Conservation (phyloP, 2,329 filamentous ascomycete genomes). For the Ophiostoma australiae region DNA sequence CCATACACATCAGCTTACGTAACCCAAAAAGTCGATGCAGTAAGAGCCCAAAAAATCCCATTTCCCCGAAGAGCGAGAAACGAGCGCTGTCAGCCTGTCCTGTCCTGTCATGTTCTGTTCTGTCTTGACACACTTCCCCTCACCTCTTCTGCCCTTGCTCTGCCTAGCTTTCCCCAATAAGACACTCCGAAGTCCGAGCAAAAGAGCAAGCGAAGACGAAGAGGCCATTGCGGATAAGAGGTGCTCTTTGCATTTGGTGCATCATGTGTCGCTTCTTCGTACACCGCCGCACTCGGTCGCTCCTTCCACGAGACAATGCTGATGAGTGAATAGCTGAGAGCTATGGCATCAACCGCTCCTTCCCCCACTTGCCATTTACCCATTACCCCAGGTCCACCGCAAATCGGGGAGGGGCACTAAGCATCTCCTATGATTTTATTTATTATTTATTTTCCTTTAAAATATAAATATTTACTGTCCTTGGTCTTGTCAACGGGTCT, state of each 20-base stretch:
- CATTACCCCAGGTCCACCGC: slow-evolving; percentile 12
- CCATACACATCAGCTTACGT: background rate
- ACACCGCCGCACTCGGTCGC: background rate
- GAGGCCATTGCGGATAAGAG: background rate
- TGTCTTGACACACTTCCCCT: background rate
- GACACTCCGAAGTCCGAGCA: background rate
- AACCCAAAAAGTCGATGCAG: background rate
- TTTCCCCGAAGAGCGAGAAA: slow-evolving; percentile 10
- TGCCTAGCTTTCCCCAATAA: background rate
- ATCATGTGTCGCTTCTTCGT: background rate
- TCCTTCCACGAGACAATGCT: background rate
- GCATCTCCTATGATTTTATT: background rate
- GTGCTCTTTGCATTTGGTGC: background rate
- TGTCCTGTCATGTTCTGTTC: background rate
- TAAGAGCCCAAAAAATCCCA: background rate
- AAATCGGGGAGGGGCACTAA: slow-evolving; percentile 4
- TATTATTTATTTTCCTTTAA: background rate
- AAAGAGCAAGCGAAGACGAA: background rate
- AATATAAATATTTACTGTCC: background rate
- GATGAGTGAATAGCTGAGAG: background rate
- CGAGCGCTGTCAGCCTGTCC: background rate
- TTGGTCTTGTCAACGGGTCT: background rate
- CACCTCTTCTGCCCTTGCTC: background rate
- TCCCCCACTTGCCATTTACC: slow-evolving; percentile 11
- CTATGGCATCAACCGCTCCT: background rate